Conservation (phyloP, 2,329 filamentous ascomycete genomes). For the Alternaria arborescens region DNA sequence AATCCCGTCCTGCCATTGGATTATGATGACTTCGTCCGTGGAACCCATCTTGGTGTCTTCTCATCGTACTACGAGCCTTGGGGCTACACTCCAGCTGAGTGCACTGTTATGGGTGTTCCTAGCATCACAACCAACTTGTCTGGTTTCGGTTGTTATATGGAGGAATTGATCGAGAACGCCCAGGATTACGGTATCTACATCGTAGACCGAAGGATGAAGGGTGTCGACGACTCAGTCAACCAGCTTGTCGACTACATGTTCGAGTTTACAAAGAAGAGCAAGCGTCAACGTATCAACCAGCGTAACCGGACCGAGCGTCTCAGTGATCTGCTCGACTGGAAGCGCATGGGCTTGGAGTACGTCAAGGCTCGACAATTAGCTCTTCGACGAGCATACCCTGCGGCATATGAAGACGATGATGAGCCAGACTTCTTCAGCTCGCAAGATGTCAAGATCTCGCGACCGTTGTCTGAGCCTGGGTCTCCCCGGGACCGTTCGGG, state of each 20-base stretch:
- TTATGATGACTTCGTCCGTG: slow-evolving; percentile 98
- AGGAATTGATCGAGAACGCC: slow-evolving; percentile 97
- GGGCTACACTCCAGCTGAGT: slow-evolving; percentile 98
- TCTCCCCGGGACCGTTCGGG: slow-evolving; percentile 89
- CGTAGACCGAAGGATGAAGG: slow-evolving; percentile 93
- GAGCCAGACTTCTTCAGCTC: slow-evolving; percentile 92
- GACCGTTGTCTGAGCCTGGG: slow-evolving; percentile 92
- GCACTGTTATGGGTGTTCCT: slow-evolving; percentile 98
- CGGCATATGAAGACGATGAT: slow-evolving; percentile 78
- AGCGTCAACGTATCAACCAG: slow-evolving; percentile 97
- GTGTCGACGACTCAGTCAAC: slow-evolving; percentile 96
- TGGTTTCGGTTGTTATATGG: slow-evolving; percentile 99
- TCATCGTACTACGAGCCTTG: slow-evolving; percentile 98
- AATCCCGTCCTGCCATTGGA: slow-evolving; percentile 95
- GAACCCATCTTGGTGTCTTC: slow-evolving; percentile 95
- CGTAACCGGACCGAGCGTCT: slow-evolving; percentile 94
- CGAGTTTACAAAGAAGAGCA: slow-evolving; percentile 91
- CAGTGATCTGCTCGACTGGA: slow-evolving; percentile 97
- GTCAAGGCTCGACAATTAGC: slow-evolving; percentile 96
- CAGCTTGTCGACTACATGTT: slow-evolving; percentile 93
- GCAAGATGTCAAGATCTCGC: slow-evolving; percentile 92
- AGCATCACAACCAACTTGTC: slow-evolving; percentile 98
- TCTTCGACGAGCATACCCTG: slow-evolving; percentile 87
- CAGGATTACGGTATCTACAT: slow-evolving; percentile 99
- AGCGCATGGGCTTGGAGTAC: slow-evolving; percentile 99